A percentile compares a stretch with the other conserved stretches of the same genome.
Conservation (phyloP, 495 filamentous ascomycete species). For the Clavariopsis aquatica region DNA sequence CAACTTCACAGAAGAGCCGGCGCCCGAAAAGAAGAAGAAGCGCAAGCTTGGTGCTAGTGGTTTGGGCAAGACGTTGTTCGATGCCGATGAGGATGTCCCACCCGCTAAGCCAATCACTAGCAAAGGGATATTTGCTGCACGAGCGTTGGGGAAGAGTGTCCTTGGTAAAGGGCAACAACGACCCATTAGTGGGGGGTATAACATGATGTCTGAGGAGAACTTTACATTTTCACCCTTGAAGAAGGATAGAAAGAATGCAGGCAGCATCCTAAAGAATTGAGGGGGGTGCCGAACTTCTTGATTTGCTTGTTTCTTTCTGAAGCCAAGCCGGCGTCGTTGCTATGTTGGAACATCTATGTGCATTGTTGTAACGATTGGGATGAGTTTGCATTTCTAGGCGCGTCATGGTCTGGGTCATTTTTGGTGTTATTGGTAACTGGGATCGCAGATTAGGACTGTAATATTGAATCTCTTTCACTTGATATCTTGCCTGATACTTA, state of each 20-base stretch:
- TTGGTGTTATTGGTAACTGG: not conserved
- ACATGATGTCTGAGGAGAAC: slow-evolving; percentile 46
- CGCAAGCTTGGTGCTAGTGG: slow-evolving; percentile 67
- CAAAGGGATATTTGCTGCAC: slow-evolving; percentile 42
- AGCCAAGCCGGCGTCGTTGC: not conserved
- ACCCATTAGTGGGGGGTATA: slow-evolving; percentile 41
- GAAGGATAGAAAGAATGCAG: slow-evolving; percentile 62
- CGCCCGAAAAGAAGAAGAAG: slow-evolving; percentile 67
- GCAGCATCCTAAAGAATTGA: slow-evolving; percentile 11
- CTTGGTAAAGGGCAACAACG: slow-evolving; percentile 33
- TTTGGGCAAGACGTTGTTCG: slow-evolving; percentile 68
- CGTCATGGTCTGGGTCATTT: not conserved
- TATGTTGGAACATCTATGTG: not conserved
- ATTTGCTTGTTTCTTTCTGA: not conserved
- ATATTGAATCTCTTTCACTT: not conserved
- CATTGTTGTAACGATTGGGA: not conserved
- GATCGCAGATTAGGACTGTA: not conserved
- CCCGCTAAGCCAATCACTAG: slow-evolving; percentile 41
- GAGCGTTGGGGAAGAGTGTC: slow-evolving; percentile 37
- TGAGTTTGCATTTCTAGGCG: not conserved
- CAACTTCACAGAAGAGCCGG: slow-evolving; percentile 48
- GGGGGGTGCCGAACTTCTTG: not conserved
- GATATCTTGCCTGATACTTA: not conserved
- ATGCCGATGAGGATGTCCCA: slow-evolving; percentile 69
- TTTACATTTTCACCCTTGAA: slow-evolving; percentile 78